Evolutionary conservation across 139 green algal species (phyloP).

Genomic region (Pedinophyceae sp.): DNA sequence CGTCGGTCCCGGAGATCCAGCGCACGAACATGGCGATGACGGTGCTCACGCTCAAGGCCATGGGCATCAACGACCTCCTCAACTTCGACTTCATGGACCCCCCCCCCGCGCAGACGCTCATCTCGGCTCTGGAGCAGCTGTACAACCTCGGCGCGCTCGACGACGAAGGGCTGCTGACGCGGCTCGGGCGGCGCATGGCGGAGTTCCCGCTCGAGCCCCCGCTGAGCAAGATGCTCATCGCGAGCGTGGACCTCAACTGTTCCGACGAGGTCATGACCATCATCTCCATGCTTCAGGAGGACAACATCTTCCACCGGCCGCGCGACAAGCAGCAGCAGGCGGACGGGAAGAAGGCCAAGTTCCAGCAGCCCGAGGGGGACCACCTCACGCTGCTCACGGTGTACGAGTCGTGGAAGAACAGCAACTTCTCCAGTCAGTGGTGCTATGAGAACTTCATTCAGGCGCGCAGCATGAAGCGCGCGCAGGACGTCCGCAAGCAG

Average conservation of each 20-base stretch:
- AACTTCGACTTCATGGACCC: constrained; percentile 99
- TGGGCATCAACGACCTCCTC: constrained; percentile 97
- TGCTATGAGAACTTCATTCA: constrained; percentile 93
- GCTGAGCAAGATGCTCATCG: constrained; percentile 93
- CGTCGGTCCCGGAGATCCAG: constrained; percentile 78
- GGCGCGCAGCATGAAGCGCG: constrained; percentile 69
- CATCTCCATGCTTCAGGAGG: constrained; percentile 58
- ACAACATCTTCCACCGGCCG: constrained; percentile 32
- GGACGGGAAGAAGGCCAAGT: constrained; percentile 89
- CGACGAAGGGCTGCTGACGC: constrained; percentile 87
- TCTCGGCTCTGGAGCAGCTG: constrained; percentile 76
- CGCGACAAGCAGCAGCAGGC: constrained; percentile 46
- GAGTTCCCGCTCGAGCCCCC: constrained; percentile 96
- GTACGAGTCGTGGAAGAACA: constrained; percentile 90
- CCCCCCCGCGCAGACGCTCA: constrained; percentile 35
- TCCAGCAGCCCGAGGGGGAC: constrained; percentile 91
- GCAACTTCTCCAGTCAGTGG: constrained; percentile 84
- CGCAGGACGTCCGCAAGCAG: constrained; percentile 91
- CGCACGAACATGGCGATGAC: constrained; percentile 36
- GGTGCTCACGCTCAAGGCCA: constrained; percentile 58
- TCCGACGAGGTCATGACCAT: constrained; percentile 96
- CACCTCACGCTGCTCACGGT: constrained; percentile 91
- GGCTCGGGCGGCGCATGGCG: constrained; percentile 93
- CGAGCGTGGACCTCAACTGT: constrained; percentile 88
- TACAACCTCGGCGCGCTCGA: constrained; percentile 93